Percentiles rank a stretch among this genome's conserved stretches.
Conservation (phyloP, 306 rosid species). For the Ormosia emarginata region DNA sequence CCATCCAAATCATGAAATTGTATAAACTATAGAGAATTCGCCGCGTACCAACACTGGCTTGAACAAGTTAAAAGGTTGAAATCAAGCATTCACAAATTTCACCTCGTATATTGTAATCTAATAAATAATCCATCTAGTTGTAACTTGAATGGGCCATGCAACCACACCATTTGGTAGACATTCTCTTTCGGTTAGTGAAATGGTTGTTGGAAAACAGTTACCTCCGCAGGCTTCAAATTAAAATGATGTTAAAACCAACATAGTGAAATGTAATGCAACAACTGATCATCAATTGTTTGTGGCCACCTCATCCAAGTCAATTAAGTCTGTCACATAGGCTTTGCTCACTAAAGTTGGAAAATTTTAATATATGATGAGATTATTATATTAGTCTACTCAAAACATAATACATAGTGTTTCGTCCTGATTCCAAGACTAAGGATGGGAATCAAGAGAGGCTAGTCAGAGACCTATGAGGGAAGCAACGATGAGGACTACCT, state of each 20-base stretch:
- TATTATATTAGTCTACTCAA: neutral
- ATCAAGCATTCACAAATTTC: constrained; percentile 13
- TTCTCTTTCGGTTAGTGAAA: constrained; percentile 45
- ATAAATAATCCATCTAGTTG: neutral
- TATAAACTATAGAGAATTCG: neutral
- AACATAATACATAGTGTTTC: neutral
- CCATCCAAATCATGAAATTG: neutral
- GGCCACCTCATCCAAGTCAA: constrained; percentile 20
- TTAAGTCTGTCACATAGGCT: neutral
- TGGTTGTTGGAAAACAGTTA: constrained; percentile 53
- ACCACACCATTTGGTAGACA: constrained; percentile 29
- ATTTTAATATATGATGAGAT: neutral
- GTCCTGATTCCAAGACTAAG: too few species aligned
- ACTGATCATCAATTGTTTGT: neutral
- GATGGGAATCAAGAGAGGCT: too few species aligned
- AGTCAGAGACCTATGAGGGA: too few species aligned
- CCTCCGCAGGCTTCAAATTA: constrained; percentile 8
- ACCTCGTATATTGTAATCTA: neutral
- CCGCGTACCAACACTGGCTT: neutral
- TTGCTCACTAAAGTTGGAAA: neutral
- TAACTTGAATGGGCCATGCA: constrained; percentile 1
- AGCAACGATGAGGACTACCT: too few species aligned
- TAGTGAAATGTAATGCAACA: neutral
- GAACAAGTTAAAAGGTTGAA: constrained; percentile 20
- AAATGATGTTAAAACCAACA: constrained; percentile 25